Conservation (phyloP, 2,329 filamentous ascomycete genomes). For the Cadophora sp. region DNA sequence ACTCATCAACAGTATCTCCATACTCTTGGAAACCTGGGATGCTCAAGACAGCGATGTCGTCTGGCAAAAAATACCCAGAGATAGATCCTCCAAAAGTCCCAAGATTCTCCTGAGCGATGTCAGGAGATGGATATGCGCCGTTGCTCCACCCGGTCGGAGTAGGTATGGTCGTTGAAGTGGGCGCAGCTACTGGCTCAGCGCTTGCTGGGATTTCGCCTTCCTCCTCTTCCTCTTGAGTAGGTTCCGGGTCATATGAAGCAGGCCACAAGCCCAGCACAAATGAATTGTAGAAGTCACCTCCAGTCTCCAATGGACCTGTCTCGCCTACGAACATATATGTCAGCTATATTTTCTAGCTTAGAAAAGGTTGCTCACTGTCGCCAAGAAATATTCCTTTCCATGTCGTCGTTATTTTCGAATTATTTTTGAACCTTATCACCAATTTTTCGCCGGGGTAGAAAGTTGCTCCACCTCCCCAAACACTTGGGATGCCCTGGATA, state of each 20-base stretch:
- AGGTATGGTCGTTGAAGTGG: slow-evolving; percentile 9
- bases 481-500: slow-evolving; percentile 45
- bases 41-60: slow-evolving; percentile 47
- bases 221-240: neutral
- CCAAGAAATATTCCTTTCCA: slow-evolving; percentile 44
- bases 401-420: slow-evolving; percentile 43
- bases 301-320: slow-evolving; percentile 41
- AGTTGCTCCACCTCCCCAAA: slow-evolving; percentile 44
- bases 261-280: slow-evolving; percentile 39
- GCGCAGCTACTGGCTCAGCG: neutral
- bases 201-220: neutral
- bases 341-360: neutral
- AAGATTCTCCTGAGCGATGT: slow-evolving; percentile 34
- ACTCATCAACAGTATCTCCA: slow-evolving; percentile 41
- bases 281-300: slow-evolving; percentile 41
- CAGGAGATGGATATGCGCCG: slow-evolving; percentile 19
- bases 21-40: slow-evolving; percentile 48
- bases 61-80: slow-evolving; percentile 39
- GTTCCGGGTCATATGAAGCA: slow-evolving; percentile 30
- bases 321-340: slow-evolving; percentile 28
- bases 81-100: slow-evolving; percentile 35
- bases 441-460: slow-evolving; percentile 49
- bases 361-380: neutral
- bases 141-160: slow-evolving; percentile 20
- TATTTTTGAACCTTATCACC: slow-evolving; percentile 48